A percentile compares a stretch with the other conserved stretches of the same genome.
These are phyloP conservation scores for Rhodamnia rubescens DNA, from an alignment of 345 rosid genomes.

Conservation along the genomic window DNA sequence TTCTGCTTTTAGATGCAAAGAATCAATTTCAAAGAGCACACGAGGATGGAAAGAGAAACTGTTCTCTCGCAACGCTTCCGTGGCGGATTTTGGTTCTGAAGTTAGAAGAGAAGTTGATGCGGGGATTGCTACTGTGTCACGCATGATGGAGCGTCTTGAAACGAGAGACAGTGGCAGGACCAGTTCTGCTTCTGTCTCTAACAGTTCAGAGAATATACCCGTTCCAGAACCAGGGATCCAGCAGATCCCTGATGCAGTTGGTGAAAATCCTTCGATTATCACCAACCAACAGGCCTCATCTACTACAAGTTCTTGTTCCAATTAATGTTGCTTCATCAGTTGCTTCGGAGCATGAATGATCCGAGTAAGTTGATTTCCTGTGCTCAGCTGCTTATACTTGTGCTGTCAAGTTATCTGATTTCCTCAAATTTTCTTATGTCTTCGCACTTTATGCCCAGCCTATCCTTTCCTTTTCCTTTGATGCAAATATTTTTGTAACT, in stretches of 20 bases:
- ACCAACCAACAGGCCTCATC: constrained; percentile 3
- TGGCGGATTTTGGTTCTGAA: constrained; percentile 70
- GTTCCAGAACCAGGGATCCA: constrained; percentile 17
- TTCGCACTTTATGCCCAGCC: not conserved
- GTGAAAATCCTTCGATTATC: not conserved
- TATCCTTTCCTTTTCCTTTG: not conserved
- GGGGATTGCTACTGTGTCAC: constrained; percentile 80
- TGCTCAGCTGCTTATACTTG: not conserved
- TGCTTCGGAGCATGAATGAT: not conserved
- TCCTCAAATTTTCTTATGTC: not conserved
- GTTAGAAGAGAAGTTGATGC: constrained; percentile 79
- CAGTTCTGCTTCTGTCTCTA: constrained; percentile 30
- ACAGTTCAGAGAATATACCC: constrained; percentile 23
- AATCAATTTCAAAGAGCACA: constrained; percentile 87
- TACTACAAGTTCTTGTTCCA: constrained; percentile 10
- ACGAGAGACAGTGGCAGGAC: constrained; percentile 33
- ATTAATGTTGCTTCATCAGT: not conserved
- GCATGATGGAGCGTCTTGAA: constrained; percentile 78
- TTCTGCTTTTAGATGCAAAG: constrained; percentile 55
- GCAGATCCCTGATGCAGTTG: not conserved
- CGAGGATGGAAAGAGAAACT: constrained; percentile 88
- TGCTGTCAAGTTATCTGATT: not conserved
- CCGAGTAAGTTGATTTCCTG: not conserved
- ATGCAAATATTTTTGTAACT: not conserved
- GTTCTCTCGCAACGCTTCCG: constrained; percentile 63